A percentile compares a stretch with the other conserved stretches of the same genome.
Conservation (phyloP, 2,329 filamentous ascomycete genomes). For the Diplodia corticola region DNA sequence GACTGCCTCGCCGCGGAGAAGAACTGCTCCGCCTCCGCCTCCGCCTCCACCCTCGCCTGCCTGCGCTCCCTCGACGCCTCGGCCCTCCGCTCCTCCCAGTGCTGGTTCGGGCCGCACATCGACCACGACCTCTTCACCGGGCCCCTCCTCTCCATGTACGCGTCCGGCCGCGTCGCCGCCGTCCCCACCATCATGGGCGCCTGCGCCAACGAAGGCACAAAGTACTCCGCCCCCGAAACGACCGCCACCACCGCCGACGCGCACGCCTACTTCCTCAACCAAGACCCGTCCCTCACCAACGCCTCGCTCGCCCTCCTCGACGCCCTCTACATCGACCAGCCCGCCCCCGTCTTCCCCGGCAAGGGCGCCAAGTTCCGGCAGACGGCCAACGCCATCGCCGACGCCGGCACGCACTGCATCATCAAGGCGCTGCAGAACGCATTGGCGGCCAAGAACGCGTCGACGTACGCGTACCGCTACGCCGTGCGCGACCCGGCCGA, state of each 20-base stretch:
- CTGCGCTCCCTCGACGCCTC: conserved; percentile 48
- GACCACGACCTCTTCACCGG: conserved; percentile 54
- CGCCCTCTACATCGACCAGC: conserved; percentile 52
- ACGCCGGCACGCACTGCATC: conserved; percentile 56
- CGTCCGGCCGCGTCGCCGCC: conserved; percentile 50
- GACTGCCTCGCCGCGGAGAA: conserved; percentile 53
- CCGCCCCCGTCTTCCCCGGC: conserved; percentile 52
- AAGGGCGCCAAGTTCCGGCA: conserved; percentile 60
- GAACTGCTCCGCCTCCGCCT: conserved; percentile 41
- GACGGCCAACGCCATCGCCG: conserved; percentile 55
- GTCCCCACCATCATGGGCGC: conserved; percentile 56
- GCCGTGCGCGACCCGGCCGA: conserved; percentile 62
- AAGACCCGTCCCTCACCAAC: conserved; percentile 58
- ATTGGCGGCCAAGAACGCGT: conserved; percentile 33
- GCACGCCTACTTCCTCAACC: conserved; percentile 57
- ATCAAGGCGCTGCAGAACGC: conserved; percentile 56
- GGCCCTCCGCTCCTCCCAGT: conserved; percentile 50
- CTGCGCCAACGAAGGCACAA: conserved; percentile 66
- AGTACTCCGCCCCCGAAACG: conserved; percentile 54
- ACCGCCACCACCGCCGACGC: conserved; percentile 51
- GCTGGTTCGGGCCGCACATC: conserved; percentile 54
- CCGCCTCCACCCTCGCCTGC: conserved; percentile 48
- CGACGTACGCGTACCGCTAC: conserved; percentile 66
- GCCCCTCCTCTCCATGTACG: conserved; percentile 52
- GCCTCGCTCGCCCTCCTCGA: conserved; percentile 55